Base-by-base conservation (phyloP, 129 eudicot genomes). In the Flaveria trinervia region DNA sequence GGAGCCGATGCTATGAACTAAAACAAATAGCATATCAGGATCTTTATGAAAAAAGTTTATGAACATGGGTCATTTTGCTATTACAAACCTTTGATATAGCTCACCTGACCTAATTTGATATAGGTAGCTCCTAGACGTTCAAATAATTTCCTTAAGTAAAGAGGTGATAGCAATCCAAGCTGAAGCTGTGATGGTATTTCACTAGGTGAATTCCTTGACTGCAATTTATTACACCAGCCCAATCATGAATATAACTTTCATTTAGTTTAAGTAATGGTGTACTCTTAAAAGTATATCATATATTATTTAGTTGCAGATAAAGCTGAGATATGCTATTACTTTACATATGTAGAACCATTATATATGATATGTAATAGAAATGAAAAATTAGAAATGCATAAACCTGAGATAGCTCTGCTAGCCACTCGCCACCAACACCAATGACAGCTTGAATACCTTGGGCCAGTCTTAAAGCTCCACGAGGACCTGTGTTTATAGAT, bases 1-100 rank as follows among this genome's bases (percentile, higher is more conserved):
- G 98, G 98, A 28, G 97, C 97, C 9, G 98, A 94, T 74, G 98
- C 98, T 82, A 94, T 82, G 85, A 94, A 87, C 98, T 94, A 78
- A 75, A 70, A 80, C 52, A 8, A 72, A 71, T n/a, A 23, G 57
- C 7, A 68, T 25, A 78, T 41, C 66, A 65, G 72, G 50, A 54
- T 80, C 67, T 25, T 82, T 51, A 9, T 3, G 36, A 57, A 9
- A 62, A 15, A 25, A 41, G 8, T n/a, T 79, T 16, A 22, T 11
- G 46, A 60, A 28, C 30, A 75, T 52, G 62, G 52, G 57, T 41
- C 33, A 57, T 59, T 11, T 39, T 43, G 41, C 33, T n/a, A 36
- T 54, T 50, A 56, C n/a, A 44, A 17, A 57, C 44, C 5, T 13
- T 52, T 72, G 49, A 41, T 68, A 78, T 83, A 60, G 69, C 85